These are phyloP conservation scores for Fusarium irregulare DNA, from an alignment of 2,329 filamentous ascomycete species.

Conservation along the genomic window DNA sequence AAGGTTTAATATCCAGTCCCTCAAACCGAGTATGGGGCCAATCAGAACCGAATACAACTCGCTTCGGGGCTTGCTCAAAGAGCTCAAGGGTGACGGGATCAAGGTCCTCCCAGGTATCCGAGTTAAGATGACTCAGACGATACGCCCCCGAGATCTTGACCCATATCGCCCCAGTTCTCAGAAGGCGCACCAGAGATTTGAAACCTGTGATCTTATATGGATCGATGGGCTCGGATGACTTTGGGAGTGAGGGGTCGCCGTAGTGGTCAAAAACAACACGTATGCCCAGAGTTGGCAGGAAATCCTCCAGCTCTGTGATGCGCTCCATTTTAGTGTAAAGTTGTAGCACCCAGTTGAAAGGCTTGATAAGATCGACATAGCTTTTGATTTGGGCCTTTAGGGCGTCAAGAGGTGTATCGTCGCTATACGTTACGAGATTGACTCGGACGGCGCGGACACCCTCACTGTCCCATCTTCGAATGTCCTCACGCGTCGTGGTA, in stretches of 20 bases:
- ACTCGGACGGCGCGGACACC: neutral
- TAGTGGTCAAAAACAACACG: constrained; percentile 6
- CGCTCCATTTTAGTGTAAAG: neutral
- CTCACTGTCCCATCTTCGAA: neutral
- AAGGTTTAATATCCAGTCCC: no score
- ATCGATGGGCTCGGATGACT: neutral
- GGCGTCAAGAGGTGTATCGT: neutral
- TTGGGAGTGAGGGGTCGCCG: neutral
- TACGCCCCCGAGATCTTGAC: no score
- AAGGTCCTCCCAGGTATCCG: no score
- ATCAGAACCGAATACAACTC: no score
- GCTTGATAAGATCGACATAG: neutral
- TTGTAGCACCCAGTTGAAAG: neutral
- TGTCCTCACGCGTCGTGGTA: neutral
- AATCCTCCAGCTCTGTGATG: neutral
- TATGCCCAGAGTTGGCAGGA: neutral
- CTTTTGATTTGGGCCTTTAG: neutral
- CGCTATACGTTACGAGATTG: neutral
- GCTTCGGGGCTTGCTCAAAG: no score
- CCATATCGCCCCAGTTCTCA: no score
- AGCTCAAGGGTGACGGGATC: no score
- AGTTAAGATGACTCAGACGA: no score
- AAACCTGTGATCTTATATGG: neutral
- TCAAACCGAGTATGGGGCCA: no score
- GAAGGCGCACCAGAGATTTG: neutral